Evolutionary conservation across 2,329 filamentous ascomycete species (phyloP).

Genomic region (Beauveria bassiana): DNA sequence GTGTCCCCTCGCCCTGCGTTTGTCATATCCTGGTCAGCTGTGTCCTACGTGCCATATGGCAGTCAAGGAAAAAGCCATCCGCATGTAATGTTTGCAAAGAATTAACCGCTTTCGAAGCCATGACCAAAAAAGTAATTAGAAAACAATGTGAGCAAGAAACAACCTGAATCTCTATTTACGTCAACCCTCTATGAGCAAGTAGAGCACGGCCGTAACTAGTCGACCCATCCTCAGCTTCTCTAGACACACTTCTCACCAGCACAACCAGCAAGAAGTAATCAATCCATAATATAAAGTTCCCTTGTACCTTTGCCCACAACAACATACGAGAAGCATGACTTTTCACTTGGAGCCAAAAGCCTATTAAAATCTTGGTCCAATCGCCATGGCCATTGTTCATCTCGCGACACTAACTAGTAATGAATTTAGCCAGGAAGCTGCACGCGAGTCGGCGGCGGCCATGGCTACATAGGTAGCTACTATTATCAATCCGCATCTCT

Average conservation of each 20-base stretch:
- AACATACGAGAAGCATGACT: not conserved
- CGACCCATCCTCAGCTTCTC: not conserved
- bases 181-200: too few relatives aligned
- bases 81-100: not conserved
- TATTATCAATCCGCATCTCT: not conserved
- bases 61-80: not conserved
- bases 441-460: too few relatives aligned
- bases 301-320: not conserved
- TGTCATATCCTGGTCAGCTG: not conserved
- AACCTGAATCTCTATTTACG: too few relatives aligned
- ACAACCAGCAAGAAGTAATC: not conserved
- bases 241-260: not conserved
- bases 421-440: too few relatives aligned
- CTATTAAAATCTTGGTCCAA: not conserved
- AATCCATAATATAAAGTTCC: slow-evolving; percentile 5
- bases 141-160: too few relatives aligned
- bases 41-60: not conserved
- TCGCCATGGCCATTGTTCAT: not conserved
- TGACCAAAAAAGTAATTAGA: not conserved
- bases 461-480: too few relatives aligned
- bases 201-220: not conserved
- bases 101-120: not conserved
- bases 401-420: not conserved
- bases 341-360: not conserved
- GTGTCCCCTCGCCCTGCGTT: too few relatives aligned